These are phyloP conservation scores for Gossypium schwendimanii DNA, from an alignment of 441 rosid species.

Conservation along the genomic window DNA sequence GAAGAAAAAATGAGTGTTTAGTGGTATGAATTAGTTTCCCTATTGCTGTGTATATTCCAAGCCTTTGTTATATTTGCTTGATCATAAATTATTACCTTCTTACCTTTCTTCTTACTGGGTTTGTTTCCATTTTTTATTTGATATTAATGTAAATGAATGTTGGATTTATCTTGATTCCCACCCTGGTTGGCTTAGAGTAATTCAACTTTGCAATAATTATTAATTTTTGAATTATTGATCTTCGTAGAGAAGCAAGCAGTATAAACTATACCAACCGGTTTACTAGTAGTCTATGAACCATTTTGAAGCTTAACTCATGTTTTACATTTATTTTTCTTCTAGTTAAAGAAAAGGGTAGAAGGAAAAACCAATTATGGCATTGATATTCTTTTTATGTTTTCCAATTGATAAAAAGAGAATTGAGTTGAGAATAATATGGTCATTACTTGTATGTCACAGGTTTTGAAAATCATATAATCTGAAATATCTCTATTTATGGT, in stretches of 20 bases:
- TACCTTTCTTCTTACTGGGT: background rate
- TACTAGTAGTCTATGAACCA: background rate
- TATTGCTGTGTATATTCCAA: background rate
- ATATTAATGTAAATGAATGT: background rate
- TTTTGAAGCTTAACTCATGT: background rate
- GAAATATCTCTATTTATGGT: background rate
- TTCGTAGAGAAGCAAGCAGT: background rate
- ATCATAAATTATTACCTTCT: background rate
- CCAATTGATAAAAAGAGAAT: background rate
- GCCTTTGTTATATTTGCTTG: background rate
- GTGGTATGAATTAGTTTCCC: background rate
- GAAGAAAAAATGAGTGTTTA: background rate
- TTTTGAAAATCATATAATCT: constrained; percentile 6
- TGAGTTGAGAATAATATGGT: constrained; percentile 9
- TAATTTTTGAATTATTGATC: background rate
- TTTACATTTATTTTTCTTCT: background rate
- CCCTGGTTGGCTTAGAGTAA: background rate
- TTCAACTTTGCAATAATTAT: background rate
- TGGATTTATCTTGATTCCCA: background rate
- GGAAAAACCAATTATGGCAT: background rate
- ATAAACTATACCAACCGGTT: background rate
- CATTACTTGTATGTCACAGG: constrained; percentile 12
- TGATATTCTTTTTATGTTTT: background rate
- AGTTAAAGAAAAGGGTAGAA: background rate
- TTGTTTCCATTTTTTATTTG: background rate